Evolutionary conservation across 2,329 filamentous ascomycete genomes (phyloP), one percentile per base, ranked within the genome.

Genomic region (Sarocladium strictum): DNA sequence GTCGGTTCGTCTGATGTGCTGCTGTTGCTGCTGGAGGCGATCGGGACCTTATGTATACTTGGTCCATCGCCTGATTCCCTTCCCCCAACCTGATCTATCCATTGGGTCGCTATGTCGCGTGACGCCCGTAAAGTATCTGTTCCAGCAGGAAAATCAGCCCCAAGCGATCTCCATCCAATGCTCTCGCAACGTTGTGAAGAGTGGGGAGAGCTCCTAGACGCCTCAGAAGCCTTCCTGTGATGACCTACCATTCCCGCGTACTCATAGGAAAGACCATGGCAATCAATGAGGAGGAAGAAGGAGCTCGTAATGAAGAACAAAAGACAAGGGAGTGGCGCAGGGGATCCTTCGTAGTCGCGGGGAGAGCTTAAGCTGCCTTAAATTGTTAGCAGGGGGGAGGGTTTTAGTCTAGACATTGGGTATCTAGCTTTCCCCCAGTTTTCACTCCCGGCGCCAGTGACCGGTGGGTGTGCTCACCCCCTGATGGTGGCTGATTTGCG

Each of bases 21-120:
- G 24, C 53, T 55, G 49, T 15, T 49, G 24, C 55, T 45, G 37
- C 23, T 26, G 52, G 19, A 37, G 19, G 23, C 47, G 50, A 35
- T 54, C 29, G 54, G 49, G 55, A 58, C 53, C 53, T 54, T 47
- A 54, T 55, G 50, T 55, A 55, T 24, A 58, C 53, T 27, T 41
- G 35, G 53, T 58, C 57, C 55, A 56, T 58, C 29, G 47, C 54
- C 53, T 53, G 17, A 35, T 33, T 51, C 47, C 47, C 47, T 26
- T 35, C 47, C 4, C 29, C 12, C 14, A 26, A 11, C 49, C 17
- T 53, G 21, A 12, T 2, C 43, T 35, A 32, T 33, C 37, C 49
- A 49, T 52, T 37, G 41, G 49, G 41, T 37, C 21, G 35, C 38
- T n/a, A 29, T 37, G 23, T 55, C 26, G 38, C 54, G 54, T 43